phyloP scores from a whole-genome alignment of 345 rosid species.

The Aegle marmelos region DNA sequence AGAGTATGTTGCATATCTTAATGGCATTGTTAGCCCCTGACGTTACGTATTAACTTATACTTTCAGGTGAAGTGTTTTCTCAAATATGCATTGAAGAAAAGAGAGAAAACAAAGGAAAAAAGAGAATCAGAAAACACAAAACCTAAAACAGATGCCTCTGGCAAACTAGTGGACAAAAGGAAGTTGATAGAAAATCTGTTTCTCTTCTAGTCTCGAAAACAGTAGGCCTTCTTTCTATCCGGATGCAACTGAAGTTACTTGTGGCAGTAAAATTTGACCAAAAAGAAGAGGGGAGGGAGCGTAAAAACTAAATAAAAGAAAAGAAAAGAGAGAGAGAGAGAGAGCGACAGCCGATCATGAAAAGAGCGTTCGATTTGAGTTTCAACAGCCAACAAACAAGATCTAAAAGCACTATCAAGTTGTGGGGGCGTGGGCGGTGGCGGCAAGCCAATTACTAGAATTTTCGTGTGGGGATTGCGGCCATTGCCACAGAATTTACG shows the following conservation, averaged over 20 bases:
- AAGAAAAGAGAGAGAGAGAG: not conserved
- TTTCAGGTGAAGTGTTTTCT: not conserved
- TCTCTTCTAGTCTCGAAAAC: too few species aligned
- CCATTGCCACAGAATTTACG: constrained; percentile 13
- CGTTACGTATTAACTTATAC: too few species aligned
- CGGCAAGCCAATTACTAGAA: constrained; percentile 6
- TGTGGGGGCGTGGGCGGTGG: too few species aligned
- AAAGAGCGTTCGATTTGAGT: not conserved
- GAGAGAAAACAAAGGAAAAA: too few species aligned
- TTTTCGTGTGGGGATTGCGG: constrained; percentile 28
- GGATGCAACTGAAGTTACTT: not conserved
- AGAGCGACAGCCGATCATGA: not conserved
- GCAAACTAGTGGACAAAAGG: constrained; percentile 16
- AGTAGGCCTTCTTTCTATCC: not conserved
- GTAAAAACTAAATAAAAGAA: not conserved
- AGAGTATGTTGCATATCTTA: too few species aligned
- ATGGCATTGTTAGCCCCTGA: too few species aligned
- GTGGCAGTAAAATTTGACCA: constrained; percentile 33
- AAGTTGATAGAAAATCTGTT: not conserved
- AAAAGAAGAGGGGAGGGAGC: not conserved
- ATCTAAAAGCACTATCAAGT: not conserved
- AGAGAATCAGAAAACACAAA: too few species aligned
- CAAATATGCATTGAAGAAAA: not conserved
- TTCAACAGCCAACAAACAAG: not conserved
- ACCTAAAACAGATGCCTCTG: not conserved